Base-by-base conservation (phyloP, 2,329 filamentous ascomycete species). In the Claviceps maximensis region DNA sequence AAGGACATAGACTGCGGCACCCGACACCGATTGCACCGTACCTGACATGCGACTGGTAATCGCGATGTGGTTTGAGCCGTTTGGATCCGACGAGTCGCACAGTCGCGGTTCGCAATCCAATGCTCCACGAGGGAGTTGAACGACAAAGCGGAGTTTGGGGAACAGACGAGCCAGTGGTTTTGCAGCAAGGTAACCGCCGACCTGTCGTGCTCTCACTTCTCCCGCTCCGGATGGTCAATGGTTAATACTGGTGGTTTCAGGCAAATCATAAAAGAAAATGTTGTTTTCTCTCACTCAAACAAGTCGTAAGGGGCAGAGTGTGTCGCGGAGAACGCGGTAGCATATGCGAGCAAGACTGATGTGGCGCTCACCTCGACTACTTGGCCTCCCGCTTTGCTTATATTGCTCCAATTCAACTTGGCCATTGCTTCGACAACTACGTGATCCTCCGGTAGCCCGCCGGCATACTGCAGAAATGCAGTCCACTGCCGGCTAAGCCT, bases 1-100 rank as follows among this genome's bases (percentile, higher is more conserved):
- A n/a, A 56, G 52, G 29, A 56, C 48, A 49, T 56, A 56, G 7
- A 56, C 48, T 7, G 47, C 51, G 10, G 54, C 54, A 41, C 47
- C 41, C 2, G 23, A 40, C 19, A 52, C 52, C 1, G 36, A 19
- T 21, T 56, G 54, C 10, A 27, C 42, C 2, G 44, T 21, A 42
- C 51, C 47, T n/a, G 44, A 8, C 8, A 25, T n/a, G 13, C 49
- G 36, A 4, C 21, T 27, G 19, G 41, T 33, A 3, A 50, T 36
- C n/a, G 41, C 23, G 13, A 53, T 47, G 19, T 50, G 48, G 25
- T 38, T 38, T 13, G 29, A 8, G 3, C 12, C 10, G 47, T 2
- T 42, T n/a, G 42, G 19, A 29, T 29, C 45, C 13, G 23, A 29
- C 17, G 19, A 5, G 23, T 21, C 44, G 21, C 19, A 31, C 41